A percentile compares a stretch with the other conserved stretches of the same genome.
phyloP scores from a whole-genome alignment of 2,329 filamentous ascomycete species.

The Beauveria varroae region DNA sequence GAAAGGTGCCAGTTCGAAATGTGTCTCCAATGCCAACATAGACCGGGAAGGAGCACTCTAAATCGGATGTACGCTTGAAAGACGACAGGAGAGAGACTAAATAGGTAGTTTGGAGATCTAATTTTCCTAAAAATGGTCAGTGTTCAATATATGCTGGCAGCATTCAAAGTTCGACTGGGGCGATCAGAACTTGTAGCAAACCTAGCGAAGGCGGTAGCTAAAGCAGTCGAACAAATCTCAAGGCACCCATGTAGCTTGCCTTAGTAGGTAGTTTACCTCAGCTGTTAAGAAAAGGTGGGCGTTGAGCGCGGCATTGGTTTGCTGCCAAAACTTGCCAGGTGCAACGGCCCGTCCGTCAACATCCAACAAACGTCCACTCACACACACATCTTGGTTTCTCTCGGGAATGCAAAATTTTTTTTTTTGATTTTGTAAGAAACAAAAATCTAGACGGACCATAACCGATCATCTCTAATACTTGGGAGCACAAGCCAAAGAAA shows the following conservation, averaged over 20 bases:
- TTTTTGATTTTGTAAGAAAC: not conserved
- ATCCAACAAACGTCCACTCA: slow-evolving; percentile 2
- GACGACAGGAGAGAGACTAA: no score
- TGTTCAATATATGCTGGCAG: no score
- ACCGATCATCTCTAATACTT: not conserved
- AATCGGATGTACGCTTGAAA: no score
- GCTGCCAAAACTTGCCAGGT: slow-evolving; percentile 8
- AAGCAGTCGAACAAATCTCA: not conserved
- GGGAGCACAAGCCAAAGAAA: not conserved
- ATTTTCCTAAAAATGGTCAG: no score
- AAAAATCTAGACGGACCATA: not conserved
- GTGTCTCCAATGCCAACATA: no score
- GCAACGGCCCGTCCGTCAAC: slow-evolving; percentile 12
- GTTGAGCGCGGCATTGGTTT: not conserved
- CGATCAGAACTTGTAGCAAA: no score
- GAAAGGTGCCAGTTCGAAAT: not conserved
- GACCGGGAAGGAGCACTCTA: no score
- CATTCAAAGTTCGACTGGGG: no score
- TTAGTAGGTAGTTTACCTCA: not conserved
- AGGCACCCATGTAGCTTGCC: not conserved
- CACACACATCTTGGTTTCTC: not conserved
- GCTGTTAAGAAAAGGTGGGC: not conserved
- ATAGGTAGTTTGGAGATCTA: no score
- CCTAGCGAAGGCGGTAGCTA: no score
- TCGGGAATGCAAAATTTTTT: not conserved